A percentile compares a stretch with the other conserved stretches of the same genome.
These are phyloP conservation scores for Aspergillus awamori DNA, from an alignment of 2,329 filamentous ascomycete genomes.

Conservation along the genomic window DNA sequence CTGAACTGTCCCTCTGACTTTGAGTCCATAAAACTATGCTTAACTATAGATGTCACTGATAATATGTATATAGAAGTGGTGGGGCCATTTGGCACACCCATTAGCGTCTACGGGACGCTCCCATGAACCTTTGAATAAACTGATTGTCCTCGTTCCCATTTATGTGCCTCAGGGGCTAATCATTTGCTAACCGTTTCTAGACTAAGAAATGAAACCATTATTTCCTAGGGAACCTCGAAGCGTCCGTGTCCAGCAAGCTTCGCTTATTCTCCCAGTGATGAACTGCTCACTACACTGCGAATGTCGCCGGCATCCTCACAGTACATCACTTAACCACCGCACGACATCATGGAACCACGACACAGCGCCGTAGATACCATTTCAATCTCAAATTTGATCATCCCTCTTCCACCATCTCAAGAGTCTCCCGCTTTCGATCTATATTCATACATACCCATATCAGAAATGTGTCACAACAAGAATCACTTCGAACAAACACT, in stretches of 20 bases:
- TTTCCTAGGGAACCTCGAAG: too few relatives aligned
- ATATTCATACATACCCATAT: neutral
- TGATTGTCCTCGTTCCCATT: neutral
- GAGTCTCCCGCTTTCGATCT: neutral
- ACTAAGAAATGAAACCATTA: neutral
- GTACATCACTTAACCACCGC: neutral
- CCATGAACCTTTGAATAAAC: too few relatives aligned
- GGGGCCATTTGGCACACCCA: too few relatives aligned
- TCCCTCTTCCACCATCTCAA: too few relatives aligned
- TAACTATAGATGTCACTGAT: too few relatives aligned
- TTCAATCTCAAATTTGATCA: neutral
- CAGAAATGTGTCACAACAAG: neutral
- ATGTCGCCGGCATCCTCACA: neutral
- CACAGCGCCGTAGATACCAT: neutral
- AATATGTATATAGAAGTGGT: too few relatives aligned
- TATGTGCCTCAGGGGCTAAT: too few relatives aligned
- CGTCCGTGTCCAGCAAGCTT: neutral
- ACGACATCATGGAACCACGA: neutral
- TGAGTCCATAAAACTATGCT: too few relatives aligned
- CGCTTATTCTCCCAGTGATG: neutral
- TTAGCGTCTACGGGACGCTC: too few relatives aligned
- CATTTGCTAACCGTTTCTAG: neutral
- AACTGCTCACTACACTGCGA: neutral
- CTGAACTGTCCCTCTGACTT: neutral
- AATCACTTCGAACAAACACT: neutral